Evolutionary conservation across 2,329 filamentous ascomycete genomes (phyloP), one percentile per base, ranked within the genome.

Genomic region (Colletotrichum navitas): DNA sequence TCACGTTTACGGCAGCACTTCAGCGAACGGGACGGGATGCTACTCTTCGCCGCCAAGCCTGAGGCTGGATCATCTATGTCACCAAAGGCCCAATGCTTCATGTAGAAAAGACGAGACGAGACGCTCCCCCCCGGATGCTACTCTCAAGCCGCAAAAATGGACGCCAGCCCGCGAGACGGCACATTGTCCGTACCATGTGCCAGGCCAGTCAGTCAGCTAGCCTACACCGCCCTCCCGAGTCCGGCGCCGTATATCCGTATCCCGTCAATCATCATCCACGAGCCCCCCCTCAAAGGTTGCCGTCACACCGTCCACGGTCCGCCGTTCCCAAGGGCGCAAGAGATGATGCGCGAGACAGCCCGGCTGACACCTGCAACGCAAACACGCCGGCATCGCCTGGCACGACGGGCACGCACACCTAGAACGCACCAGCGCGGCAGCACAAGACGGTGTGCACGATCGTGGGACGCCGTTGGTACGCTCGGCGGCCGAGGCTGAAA

Each of bases 301-400:
- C 41, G 58, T 45, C 58, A 43, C 18, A 54, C 58, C 26, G n/a
- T 61, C 12, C 11, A 32, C 58, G 34, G 41, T 21, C 32, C 41
- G 41, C 41, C 14, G 58, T 61, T 26, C 58, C 58, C 18, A 45
- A 61, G 58, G 12, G 26, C 29, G 7, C 16, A 24, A n/a, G 29
- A 16, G 21, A 12, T 1, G 39, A 21, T 24, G 58, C 24, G 43
- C 43, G 11, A 49, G 41, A 61, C 41, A 24, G 29, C 58, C 39
- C 58, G 41, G 58, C 58, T 60, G 58, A 36, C 41, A 61, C 29
- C 58, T 61, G 58, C 58, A 61, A 61, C 58, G 58, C 41, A 61
- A 61, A 61, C 58, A 61, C 26, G 11, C 29, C 21, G 39, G 43
- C 36, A 43, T 39, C 36, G 11, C 55, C 55, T n/a, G 18, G 10